Percentiles rank a stretch among this genome's conserved stretches.
Conservation (phyloP, 2,329 filamentous ascomycete species). For the Fusarium chlamydosporum region DNA sequence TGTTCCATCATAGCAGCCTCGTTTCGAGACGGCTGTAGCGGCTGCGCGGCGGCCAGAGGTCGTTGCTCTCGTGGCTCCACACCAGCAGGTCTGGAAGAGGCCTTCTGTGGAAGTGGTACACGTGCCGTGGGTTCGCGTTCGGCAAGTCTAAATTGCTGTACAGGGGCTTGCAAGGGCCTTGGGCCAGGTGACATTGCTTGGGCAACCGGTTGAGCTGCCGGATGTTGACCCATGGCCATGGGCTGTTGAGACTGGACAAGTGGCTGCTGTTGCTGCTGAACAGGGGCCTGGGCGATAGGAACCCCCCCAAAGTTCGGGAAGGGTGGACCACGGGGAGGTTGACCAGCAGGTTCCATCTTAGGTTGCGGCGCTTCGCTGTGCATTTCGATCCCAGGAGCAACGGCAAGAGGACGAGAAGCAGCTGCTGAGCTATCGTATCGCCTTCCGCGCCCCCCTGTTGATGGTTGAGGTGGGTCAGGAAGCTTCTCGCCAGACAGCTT, state of each 20-base stretch:
- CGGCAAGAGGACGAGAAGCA: slow-evolving; percentile 61
- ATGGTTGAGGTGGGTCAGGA: slow-evolving; percentile 71
- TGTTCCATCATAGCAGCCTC: slow-evolving; percentile 54
- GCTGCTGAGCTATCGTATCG: slow-evolving; percentile 61
- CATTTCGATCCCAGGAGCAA: slow-evolving; percentile 62
- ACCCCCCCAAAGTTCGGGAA: slow-evolving; percentile 60
- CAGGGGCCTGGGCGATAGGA: slow-evolving; percentile 62
- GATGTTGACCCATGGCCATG: slow-evolving; percentile 55
- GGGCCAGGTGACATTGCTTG: slow-evolving; percentile 64
- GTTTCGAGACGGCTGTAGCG: slow-evolving; percentile 53
- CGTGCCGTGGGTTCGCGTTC: slow-evolving; percentile 55
- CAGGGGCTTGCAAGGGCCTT: slow-evolving; percentile 61
- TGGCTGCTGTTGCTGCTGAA: slow-evolving; percentile 49
- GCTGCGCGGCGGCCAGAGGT: slow-evolving; percentile 55
- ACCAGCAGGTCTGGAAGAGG: slow-evolving; percentile 50
- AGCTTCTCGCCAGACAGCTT: slow-evolving; percentile 69
- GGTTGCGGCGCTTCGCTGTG: slow-evolving; percentile 61
- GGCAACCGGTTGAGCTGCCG: slow-evolving; percentile 56
- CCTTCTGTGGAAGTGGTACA: slow-evolving; percentile 60
- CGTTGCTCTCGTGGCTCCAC: slow-evolving; percentile 56
- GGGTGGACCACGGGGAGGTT: slow-evolving; percentile 55
- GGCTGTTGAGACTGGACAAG: slow-evolving; percentile 52
- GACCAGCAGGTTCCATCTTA: slow-evolving; percentile 61
- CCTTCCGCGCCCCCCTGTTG: slow-evolving; percentile 64
- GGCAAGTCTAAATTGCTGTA: slow-evolving; percentile 60